phyloP scores from a whole-genome alignment of 805 yeast species.

The Wickerhamiella parazyma region DNA sequence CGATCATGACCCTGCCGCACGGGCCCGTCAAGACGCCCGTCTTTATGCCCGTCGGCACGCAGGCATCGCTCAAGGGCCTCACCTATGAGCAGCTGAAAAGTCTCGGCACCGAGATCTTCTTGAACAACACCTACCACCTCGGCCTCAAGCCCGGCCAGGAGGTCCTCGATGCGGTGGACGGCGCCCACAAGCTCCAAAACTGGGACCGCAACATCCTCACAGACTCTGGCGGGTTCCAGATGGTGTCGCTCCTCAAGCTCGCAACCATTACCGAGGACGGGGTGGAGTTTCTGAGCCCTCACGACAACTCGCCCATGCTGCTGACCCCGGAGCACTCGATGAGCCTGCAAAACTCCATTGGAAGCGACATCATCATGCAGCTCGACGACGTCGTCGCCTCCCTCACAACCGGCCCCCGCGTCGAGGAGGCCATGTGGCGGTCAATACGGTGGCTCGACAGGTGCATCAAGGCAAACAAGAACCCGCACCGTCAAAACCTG shows the following conservation, averaged over 20 bases:
- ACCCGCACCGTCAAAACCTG: constrained; percentile 31
- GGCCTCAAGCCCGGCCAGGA: constrained; percentile 34
- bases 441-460: constrained; percentile 34
- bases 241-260: constrained; percentile 33
- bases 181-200: constrained; percentile 31
- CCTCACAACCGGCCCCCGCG: constrained; percentile 32
- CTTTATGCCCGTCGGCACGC: constrained; percentile 37
- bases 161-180: constrained; percentile 30
- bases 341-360: constrained; percentile 31
- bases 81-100: constrained; percentile 31
- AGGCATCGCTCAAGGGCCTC: constrained; percentile 33
- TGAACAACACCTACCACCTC: constrained; percentile 33
- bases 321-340: constrained; percentile 37
- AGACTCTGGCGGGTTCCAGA: constrained; percentile 35
- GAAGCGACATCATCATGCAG: constrained; percentile 36
- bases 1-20: constrained; percentile 31
- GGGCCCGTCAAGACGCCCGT: constrained; percentile 33
- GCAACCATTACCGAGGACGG: constrained; percentile 36
- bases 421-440: constrained; percentile 34
- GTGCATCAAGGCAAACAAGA: constrained; percentile 32
- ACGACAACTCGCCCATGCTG: constrained; percentile 34
- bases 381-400: constrained; percentile 34
- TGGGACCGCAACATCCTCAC: constrained; percentile 33
- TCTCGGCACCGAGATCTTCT: constrained; percentile 31
- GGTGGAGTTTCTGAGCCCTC: constrained; percentile 33